Base-by-base conservation (phyloP, 2,329 filamentous ascomycete species). In the Nothophoma quercina region DNA sequence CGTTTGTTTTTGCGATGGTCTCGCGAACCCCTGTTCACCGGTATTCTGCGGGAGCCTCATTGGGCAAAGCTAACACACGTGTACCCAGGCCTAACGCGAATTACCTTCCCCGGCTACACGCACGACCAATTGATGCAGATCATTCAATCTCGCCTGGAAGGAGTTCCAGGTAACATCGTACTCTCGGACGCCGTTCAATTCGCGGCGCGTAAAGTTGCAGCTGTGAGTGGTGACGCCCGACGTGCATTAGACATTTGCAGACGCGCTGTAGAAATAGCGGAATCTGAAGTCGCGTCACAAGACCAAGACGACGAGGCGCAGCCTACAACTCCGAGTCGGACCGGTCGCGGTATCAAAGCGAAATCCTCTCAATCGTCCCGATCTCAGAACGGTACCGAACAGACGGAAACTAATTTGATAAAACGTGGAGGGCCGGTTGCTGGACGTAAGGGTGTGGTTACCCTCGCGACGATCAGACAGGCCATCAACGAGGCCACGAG, bases 51-150 rank as follows among this genome's bases (percentile, higher is more conserved):
- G 44, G 15, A 35, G 22, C 40, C 32, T 54, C 52, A 56, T 63
- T 61, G 54, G 52, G 56, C 59, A 64, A 67, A 45, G 63, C 71
- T 72, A 70, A 74, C 62, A 59, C 52, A 53, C 57, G 56, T 46
- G 33, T 49, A 43, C 51, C 43, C 54, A 75, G 84, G 93, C 18
- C 80, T 99, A 40, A 97, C 93, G 7, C 86, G 96, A 67, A 97
- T 99, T 69, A 97, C 95, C 0, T 99, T 99, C 66, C 91, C 95
- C 0, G 95, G 95, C 18, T 99, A 99, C 75, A 97, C 92, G 51
- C 93, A 99, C 73, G 92, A 95, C 53, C 95, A 99, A 75, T 83
- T 99, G 32, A 96, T 98, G 89, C 89, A 89, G 63, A 99, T 99
- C 68, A 97, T 99, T 59, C 88, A 93, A 68, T 96, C 92, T n/a